Conservation (phyloP, 139 green algal species). For the Chlamydomonas sphaeroides region DNA sequence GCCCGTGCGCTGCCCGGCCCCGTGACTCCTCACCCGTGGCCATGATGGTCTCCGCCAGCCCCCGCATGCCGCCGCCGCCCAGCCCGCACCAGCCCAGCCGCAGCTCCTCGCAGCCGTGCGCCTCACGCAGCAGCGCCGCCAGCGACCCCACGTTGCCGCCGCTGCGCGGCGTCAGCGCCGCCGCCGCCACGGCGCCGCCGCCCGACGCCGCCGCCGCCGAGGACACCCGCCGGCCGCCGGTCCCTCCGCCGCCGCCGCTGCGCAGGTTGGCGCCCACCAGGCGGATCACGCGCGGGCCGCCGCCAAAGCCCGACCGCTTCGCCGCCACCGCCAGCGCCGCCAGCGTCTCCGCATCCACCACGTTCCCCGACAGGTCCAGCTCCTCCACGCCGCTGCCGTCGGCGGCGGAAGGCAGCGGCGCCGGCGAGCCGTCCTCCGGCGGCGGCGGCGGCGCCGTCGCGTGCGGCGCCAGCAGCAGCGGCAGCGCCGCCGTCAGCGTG, state of each 20-base stretch:
- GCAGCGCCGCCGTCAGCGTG: not conserved
- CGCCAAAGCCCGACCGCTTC: not conserved
- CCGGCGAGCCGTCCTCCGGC: not conserved
- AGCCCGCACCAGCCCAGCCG: constrained; percentile 20
- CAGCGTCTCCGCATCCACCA: not conserved
- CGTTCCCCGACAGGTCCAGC: constrained; percentile 19
- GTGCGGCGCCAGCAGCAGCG: not conserved
- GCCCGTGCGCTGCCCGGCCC: too few relatives aligned
- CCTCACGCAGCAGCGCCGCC: not conserved
- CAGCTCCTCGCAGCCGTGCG: constrained; percentile 4
- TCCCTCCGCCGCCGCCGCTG: not conserved
- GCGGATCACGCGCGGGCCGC: constrained; percentile 16
- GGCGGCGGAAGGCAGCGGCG: not conserved
- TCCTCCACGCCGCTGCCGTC: not conserved
- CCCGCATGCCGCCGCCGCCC: not conserved
- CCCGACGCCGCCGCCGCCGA: not conserved
- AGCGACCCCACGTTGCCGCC: not conserved
- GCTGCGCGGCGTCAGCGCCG: too few relatives aligned
- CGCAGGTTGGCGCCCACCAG: constrained; percentile 21
- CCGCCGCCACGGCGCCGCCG: not conserved
- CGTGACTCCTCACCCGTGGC: too few relatives aligned
- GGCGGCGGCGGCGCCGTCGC: not conserved
- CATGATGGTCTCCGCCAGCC: not conserved
- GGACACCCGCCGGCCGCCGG: not conserved
- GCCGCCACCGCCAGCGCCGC: constrained; percentile 20